Evolutionary conservation across 805 yeast genomes (phyloP), one percentile per base, ranked within the genome.

Genomic region (Diddensiella transvaalensis): DNA sequence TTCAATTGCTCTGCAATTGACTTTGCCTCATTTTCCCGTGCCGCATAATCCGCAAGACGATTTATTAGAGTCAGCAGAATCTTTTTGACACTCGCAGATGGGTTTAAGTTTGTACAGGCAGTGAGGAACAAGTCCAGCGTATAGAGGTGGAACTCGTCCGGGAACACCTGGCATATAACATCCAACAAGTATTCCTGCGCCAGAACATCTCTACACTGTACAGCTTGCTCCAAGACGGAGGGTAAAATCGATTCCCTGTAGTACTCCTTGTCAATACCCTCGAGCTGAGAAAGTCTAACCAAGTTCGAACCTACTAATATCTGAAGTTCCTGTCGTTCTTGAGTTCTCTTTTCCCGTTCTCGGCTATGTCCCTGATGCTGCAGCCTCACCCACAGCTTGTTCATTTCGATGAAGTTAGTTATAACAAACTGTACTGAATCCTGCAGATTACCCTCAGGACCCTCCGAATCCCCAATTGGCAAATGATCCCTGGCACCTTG

Each of bases 321-420:
- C 68, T 87, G 90, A 53, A 93, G 75, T 66, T 93, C 97, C 59
- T 83, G 82, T 19, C 99, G 75, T 67, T 93, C 98, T 51, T 74
- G 76, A 19, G 76, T 77, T 48, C 97, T 75, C 63, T 84, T 79
- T 33, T 74, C 79, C 35, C 87, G 76, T 59, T 91, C 96, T 37
- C 85, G 77, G 2, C 91, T 79, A 53, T 88, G 96, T 1, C 98
- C 98, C 66, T 89, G 96, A 64, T 90, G 96, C 68, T 91, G 98
- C 55, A 90, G 72, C 44, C 99, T 77, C 3, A 93, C 98, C 99
- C 99, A 93, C 41, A 93, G 73, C 66, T 93, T 93, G 71, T 93
- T 93, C 99, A 93, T 93, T 65, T 93, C 99, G 49, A 91, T 82
- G 64, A 93, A 93, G 64, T 93, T 93, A 17, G 87, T 79, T 45